These are phyloP conservation scores for Exophiala lecanii-corni DNA, from an alignment of 2,329 filamentous ascomycete species.

Conservation along the genomic window DNA sequence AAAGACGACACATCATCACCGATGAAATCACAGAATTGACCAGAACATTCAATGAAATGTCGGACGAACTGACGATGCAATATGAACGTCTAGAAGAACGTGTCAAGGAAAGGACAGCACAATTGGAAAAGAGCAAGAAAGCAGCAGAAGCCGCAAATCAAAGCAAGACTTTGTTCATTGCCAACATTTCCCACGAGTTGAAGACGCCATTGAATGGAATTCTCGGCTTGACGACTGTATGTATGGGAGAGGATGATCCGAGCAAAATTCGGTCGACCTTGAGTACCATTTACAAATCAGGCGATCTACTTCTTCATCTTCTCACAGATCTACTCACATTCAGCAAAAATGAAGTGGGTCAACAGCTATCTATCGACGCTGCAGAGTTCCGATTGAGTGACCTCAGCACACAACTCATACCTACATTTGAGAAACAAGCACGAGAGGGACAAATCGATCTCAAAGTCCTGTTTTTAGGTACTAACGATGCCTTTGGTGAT, in stretches of 20 bases:
- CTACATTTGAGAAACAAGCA: conserved; percentile 87
- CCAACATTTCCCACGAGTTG: conserved; percentile 82
- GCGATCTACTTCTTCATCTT: conserved; percentile 76
- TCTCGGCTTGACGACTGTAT: conserved; percentile 86
- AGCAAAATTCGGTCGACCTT: conserved; percentile 74
- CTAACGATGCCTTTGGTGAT: conserved; percentile 35
- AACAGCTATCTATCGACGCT: conserved; percentile 75
- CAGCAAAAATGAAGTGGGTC: conserved; percentile 90
- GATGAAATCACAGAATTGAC: conserved; percentile 84
- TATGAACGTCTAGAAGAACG: conserved; percentile 80
- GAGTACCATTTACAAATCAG: conserved; percentile 84
- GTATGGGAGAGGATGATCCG: conserved; percentile 85
- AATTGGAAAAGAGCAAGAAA: conserved; percentile 85
- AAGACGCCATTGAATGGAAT: conserved; percentile 96
- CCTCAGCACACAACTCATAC: conserved; percentile 72
- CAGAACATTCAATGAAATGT: conserved; percentile 87
- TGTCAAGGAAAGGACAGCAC: conserved; percentile 73
- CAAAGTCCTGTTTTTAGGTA: conserved; percentile 64
- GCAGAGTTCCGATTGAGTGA: conserved; percentile 82
- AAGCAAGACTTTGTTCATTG: conserved; percentile 95
- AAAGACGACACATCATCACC: conserved; percentile 68
- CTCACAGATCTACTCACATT: conserved; percentile 88
- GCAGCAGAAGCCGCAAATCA: conserved; percentile 92
- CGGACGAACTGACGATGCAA: conserved; percentile 80
- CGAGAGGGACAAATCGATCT: conserved; percentile 73